Base-by-base conservation (phyloP, 176 grass and related monocot species). In the Pharus latifolius region DNA sequence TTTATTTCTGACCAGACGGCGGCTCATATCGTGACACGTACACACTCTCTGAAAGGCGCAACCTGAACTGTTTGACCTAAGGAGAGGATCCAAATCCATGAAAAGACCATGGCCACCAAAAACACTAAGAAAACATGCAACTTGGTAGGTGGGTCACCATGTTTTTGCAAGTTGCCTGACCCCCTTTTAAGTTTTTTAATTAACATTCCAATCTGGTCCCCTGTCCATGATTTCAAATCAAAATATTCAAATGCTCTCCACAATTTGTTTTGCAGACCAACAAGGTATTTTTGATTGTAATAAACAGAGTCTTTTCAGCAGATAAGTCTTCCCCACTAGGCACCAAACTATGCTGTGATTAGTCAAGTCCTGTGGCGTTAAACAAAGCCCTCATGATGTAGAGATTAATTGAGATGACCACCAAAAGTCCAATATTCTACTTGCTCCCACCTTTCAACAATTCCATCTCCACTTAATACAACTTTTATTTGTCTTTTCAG, bases 341-440 rank as follows among this genome's bases (percentile, higher is more conserved):
- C 80, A 77, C 49, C 66, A 69, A 52, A 1, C 52, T 41, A 13
- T 30, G 53, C n/a, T n/a, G 52, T 13, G 56, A 75, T 75, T 80
- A 76, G 77, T 85, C 77, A 80, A 80, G 74, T 64, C 63, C 16
- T 70, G 63, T 41, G 56, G 70, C 56, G 12, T 33, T 63, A 63
- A 47, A 24, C 56, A 38, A 38, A 38, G 35, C n/a, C 9, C 6
- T 38, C 4, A 38, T 38, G 35, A 38, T 38, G 35, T 4, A 38
- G 8, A 38, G 8, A 4, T 38, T 38, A 38, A 38, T 38, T 38
- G 35, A 38, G 35, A 38, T 5, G 35, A 38, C 35, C 49, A 16
- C 5, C 15, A 3, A 52, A 37, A 44, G 50, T 66, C 50, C 30
- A 58, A 58, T 74, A 59, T 66, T 66, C 51, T 44, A 60, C 68